A percentile compares a stretch with the other conserved stretches of the same genome.
These are phyloP conservation scores for Leishmania major DNA, from an alignment of 208 protist species.

Conservation along the genomic window DNA sequence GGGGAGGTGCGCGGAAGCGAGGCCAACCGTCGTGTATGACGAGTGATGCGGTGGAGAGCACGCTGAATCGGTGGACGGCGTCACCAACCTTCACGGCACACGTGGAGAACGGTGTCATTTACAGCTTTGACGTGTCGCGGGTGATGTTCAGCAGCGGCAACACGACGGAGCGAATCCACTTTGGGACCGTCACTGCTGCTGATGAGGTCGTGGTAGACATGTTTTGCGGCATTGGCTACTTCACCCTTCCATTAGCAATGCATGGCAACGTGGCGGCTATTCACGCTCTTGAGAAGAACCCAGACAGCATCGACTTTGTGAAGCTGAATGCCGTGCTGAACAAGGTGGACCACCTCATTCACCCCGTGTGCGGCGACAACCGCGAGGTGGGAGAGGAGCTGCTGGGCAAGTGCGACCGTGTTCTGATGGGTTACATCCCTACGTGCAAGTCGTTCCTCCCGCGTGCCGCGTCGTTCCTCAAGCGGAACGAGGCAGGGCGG, in stretches of 20 bases:
- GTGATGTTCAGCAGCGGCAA: slow-evolving; percentile 95
- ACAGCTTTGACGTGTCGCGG: slow-evolving; percentile 81
- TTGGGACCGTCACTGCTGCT: slow-evolving; percentile 54
- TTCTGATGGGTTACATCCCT: slow-evolving; percentile 93
- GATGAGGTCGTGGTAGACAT: slow-evolving; percentile 92
- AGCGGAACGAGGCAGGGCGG: slow-evolving; percentile 21
- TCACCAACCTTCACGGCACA: slow-evolving; percentile 84
- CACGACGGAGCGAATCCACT: slow-evolving; percentile 92
- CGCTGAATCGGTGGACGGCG: slow-evolving; percentile 29
- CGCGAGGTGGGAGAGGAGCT: slow-evolving; percentile 65
- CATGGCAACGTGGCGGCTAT: slow-evolving; percentile 56
- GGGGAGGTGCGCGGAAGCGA: slow-evolving; percentile 5
- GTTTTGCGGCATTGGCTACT: slow-evolving; percentile 94
- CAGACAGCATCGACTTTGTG: slow-evolving; percentile 74
- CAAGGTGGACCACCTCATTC: slow-evolving; percentile 69
- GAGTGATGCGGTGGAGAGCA: slow-evolving; percentile 17
- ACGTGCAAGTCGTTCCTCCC: slow-evolving; percentile 76
- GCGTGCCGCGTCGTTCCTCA: slow-evolving; percentile 81
- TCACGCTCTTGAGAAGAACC: slow-evolving; percentile 92
- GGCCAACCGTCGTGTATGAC: slow-evolving; percentile 9
- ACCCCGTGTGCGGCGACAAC: slow-evolving; percentile 84
- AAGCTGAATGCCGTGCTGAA: slow-evolving; percentile 83
- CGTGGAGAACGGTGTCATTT: slow-evolving; percentile 90
- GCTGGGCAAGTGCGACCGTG: slow-evolving; percentile 79
- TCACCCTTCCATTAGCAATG: slow-evolving; percentile 86